Conservation (phyloP, 441 rosid genomes). For the Erysimum cheiri region DNA sequence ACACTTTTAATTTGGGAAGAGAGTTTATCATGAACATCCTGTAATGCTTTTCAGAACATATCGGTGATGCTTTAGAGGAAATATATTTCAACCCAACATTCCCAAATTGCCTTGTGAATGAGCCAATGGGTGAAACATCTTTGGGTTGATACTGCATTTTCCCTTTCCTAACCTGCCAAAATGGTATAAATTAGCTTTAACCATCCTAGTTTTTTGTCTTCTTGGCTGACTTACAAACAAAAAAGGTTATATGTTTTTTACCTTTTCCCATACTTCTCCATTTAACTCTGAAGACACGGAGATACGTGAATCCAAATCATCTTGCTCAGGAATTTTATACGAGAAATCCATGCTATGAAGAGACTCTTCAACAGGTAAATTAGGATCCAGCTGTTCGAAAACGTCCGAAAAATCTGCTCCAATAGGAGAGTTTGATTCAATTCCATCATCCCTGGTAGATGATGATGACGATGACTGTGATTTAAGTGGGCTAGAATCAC, state of each 20-base stretch:
- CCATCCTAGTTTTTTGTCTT: neutral
- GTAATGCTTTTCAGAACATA: slow-evolving; percentile 88
- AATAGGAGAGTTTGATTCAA: slow-evolving; percentile 38
- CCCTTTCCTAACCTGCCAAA: slow-evolving; percentile 57
- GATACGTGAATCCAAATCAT: slow-evolving; percentile 48
- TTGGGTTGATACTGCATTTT: slow-evolving; percentile 43
- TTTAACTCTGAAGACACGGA: slow-evolving; percentile 49
- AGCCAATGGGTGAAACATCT: slow-evolving; percentile 50
- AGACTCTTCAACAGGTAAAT: slow-evolving; percentile 50
- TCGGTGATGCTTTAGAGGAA: slow-evolving; percentile 75
- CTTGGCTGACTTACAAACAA: neutral
- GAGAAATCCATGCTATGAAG: slow-evolving; percentile 62
- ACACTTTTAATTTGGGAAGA: slow-evolving; percentile 68
- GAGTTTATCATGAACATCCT: slow-evolving; percentile 87
- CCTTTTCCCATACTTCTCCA: slow-evolving; percentile 60
- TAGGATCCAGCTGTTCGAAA: slow-evolving; percentile 46
- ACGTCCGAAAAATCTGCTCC: slow-evolving; percentile 42
- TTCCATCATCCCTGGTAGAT: slow-evolving; percentile 45
- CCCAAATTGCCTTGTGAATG: slow-evolving; percentile 44
- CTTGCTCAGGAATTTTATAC: slow-evolving; percentile 50
- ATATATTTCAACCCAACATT: slow-evolving; percentile 63
- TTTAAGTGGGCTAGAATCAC: slow-evolving; percentile 51
- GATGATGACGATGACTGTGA: slow-evolving; percentile 42
- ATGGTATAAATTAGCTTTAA: slow-evolving; percentile 32
- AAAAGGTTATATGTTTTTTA: slow-evolving; percentile 37